phyloP scores from a whole-genome alignment of 1,139 yeast species.

The Zygosaccharomyces sapae region DNA sequence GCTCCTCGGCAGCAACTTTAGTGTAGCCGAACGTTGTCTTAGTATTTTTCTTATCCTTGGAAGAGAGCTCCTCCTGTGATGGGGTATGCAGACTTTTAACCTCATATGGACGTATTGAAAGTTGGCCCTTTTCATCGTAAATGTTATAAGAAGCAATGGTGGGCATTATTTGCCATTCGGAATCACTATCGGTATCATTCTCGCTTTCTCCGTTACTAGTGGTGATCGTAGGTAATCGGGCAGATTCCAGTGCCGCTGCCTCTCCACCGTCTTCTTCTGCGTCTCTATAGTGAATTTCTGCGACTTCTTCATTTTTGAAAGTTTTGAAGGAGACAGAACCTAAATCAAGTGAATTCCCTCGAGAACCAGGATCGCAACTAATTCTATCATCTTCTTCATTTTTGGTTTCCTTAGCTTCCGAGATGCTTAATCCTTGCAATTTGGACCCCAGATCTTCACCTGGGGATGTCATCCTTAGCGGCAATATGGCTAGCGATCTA shows the following conservation, averaged over 20 bases:
- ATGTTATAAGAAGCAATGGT: conserved; percentile 56
- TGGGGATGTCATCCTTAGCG: conserved; percentile 16
- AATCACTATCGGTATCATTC: conserved; percentile 17
- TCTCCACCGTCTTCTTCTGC: background rate
- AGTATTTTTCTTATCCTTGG: conserved; percentile 27
- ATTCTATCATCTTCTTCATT: no score
- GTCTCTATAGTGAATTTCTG: conserved; percentile 4
- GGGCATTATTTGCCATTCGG: conserved; percentile 57
- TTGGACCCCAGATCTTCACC: conserved; percentile 29
- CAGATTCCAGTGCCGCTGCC: conserved; percentile 1
- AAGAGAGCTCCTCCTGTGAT: conserved; percentile 10
- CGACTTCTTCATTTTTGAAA: conserved; percentile 1
- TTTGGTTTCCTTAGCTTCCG: background rate
- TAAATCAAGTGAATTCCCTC: conserved; percentile 1
- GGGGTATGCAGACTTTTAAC: conserved; percentile 10
- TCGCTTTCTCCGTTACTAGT: background rate
- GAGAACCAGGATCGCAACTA: background rate
- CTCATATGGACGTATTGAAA: conserved; percentile 30
- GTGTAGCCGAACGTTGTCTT: conserved; percentile 66
- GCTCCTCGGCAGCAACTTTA: conserved; percentile 81
- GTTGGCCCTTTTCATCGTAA: conserved; percentile 54
- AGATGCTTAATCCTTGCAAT: conserved; percentile 22
- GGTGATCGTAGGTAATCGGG: background rate
- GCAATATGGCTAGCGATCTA: background rate
- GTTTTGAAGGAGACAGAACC: background rate